phyloP scores from a whole-genome alignment of 2,329 filamentous ascomycete genomes.

The Colletotrichum acutatum region DNA sequence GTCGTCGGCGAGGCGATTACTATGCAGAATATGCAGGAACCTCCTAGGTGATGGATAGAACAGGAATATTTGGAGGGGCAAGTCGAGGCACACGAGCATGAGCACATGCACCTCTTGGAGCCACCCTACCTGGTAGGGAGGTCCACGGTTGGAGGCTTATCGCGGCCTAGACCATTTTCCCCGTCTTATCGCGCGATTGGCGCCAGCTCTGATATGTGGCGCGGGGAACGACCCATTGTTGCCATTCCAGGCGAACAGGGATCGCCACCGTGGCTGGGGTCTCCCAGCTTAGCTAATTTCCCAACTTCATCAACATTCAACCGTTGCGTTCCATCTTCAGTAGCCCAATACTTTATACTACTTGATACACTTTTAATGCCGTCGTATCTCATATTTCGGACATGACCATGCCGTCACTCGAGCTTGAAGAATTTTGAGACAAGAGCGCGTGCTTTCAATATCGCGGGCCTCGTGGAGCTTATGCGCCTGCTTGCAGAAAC shows the following conservation, averaged over 20 bases:
- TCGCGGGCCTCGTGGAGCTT: neutral
- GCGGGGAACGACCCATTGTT: neutral
- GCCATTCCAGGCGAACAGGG: neutral
- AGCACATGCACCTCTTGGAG: constrained; percentile 33
- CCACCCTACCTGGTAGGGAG: constrained; percentile 12
- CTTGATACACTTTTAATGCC: too few species aligned
- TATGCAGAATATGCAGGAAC: neutral
- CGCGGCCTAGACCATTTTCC: constrained; percentile 23
- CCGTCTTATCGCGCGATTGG: constrained; percentile 30
- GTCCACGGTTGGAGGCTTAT: constrained; percentile 19
- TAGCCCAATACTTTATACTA: too few species aligned
- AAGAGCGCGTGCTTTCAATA: neutral
- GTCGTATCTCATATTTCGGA: too few species aligned
- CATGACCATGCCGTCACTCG: too few species aligned
- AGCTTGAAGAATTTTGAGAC: too few species aligned
- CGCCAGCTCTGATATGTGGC: constrained; percentile 27
- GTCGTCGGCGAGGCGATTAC: constrained; percentile 4
- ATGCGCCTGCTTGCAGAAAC: neutral
- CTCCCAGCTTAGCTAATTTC: constrained; percentile 11
- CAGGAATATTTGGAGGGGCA: constrained; percentile 32
- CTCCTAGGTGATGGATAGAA: constrained; percentile 1
- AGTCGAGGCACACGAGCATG: constrained; percentile 32
- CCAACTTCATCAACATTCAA: too few species aligned
- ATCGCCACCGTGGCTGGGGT: constrained; percentile 32
- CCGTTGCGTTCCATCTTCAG: too few species aligned